A percentile compares a stretch with the other conserved stretches of the same genome.
phyloP scores from a whole-genome alignment of 176 grass and related monocot species.

The Hordeum vulgare region MorexV3_pseudomolecules_assembly NC_058518.1:475006673-475007172 shows the following conservation, averaged over 20 bases:
- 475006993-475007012: too few relatives aligned
- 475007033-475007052: conserved; percentile 37
- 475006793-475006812: conserved; percentile 71
- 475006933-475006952: conserved; percentile 10
- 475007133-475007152: conserved; percentile 83
- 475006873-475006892: conserved; percentile 92
- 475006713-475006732: conserved; percentile 40
- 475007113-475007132: conserved; percentile 80
- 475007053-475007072: conserved; percentile 79
- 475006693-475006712: conserved; percentile 50
- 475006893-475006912: conserved; percentile 79
- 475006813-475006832: conserved; percentile 85
- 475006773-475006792: conserved; percentile 94
- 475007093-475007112: conserved; percentile 58
- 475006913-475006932: conserved; percentile 72
- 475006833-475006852: conserved; percentile 54
- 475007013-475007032: background rate
- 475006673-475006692: conserved; percentile 4
- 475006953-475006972: background rate
- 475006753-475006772: conserved; percentile 95
- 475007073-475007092: conserved; percentile 82
- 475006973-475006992: too few relatives aligned
- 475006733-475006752: conserved; percentile 28
- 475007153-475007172: conserved; percentile 60
- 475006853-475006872: conserved; percentile 85